Evolutionary conservation across 2,329 filamentous ascomycete species (phyloP), one percentile per base, ranked within the genome.

Genomic region (Metarhizium album): DNA sequence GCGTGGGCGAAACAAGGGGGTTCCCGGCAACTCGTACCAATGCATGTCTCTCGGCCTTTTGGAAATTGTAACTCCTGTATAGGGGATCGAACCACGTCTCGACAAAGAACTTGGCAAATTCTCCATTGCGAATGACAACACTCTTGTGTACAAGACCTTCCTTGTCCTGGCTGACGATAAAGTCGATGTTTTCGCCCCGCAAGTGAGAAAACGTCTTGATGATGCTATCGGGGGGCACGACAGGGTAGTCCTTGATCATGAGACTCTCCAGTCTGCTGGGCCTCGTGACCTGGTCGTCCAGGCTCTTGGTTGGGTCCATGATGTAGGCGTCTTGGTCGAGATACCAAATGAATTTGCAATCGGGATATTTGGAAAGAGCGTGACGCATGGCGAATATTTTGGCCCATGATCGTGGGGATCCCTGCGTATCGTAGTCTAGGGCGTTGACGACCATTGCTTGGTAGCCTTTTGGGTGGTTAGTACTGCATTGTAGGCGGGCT

Each of bases 31-130:
- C 20, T 66, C 82, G 64, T 74, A 90, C 93, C 72, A 98, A 69
- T 47, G 91, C 90, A 72, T 98, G 91, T 23, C 77, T 80, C 68
- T 98, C 93, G 0, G 89, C 90, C 66, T 94, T 96, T 63, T 94
- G 88, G 63, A 98, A 98, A 64, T 95, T 95, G 71, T 98, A 98
- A 58, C 78, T 87, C 56, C 91, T 79, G 69, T 95, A 98, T 42
- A 97, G 73, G 46, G 93, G 93, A 65, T 97, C 90, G 63, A 93
- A 95, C 93, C 93, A 98, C 1, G 87, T 86, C 65, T 98, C 93
- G 18, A 97, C 69, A 63, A 98, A 88, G 72, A 87, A 98, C 62
- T 86, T 86, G 43, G 87, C 86, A 88, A 91, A 98, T 50, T 93
- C 88, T 22, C 90, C 89, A 54, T 86, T 87, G 55, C 82, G 78